A percentile compares a stretch with the other conserved stretches of the same genome.
Conservation (phyloP, 805 yeast genomes). For the Priceomyces fermenticarens region DNA sequence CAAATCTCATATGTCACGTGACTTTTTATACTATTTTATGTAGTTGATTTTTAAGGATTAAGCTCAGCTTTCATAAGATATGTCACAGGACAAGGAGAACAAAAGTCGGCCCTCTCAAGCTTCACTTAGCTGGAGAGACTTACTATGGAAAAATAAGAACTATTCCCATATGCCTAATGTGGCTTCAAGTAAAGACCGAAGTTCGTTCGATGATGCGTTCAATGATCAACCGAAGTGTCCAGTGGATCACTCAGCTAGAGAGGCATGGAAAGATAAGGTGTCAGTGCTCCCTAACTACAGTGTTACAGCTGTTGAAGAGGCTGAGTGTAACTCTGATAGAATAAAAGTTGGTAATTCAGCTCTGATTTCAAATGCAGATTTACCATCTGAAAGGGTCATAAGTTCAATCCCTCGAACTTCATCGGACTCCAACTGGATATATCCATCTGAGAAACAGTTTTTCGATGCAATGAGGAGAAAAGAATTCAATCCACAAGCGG, state of each 20-base stretch:
- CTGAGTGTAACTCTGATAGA: slow-evolving; percentile 43
- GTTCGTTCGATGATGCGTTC: background rate
- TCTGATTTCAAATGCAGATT: slow-evolving; percentile 21
- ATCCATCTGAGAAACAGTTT: slow-evolving; percentile 94
- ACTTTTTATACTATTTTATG: no score
- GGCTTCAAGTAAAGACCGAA: background rate
- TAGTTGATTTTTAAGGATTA: no score
- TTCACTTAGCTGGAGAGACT: no score
- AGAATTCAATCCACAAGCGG: slow-evolving; percentile 76
- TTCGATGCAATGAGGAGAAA: slow-evolving; percentile 92
- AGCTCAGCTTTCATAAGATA: no score
- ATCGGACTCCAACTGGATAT: slow-evolving; percentile 72
- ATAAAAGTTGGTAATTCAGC: slow-evolving; percentile 6
- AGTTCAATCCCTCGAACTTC: slow-evolving; percentile 81
- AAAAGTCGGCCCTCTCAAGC: no score
- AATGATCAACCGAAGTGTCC: slow-evolving; percentile 44
- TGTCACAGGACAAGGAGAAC: no score
- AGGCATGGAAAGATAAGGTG: slow-evolving; percentile 34
- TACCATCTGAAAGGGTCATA: slow-evolving; percentile 73
- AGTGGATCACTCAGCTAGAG: slow-evolving; percentile 45
- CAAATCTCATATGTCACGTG: no score
- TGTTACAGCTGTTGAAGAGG: slow-evolving; percentile 41
- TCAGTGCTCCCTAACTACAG: slow-evolving; percentile 25
- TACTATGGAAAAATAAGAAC: no score
- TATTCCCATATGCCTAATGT: no score